phyloP scores from a whole-genome alignment of 2,329 filamentous ascomycete species.

The Fusarium sterilihyphosum region DNA sequence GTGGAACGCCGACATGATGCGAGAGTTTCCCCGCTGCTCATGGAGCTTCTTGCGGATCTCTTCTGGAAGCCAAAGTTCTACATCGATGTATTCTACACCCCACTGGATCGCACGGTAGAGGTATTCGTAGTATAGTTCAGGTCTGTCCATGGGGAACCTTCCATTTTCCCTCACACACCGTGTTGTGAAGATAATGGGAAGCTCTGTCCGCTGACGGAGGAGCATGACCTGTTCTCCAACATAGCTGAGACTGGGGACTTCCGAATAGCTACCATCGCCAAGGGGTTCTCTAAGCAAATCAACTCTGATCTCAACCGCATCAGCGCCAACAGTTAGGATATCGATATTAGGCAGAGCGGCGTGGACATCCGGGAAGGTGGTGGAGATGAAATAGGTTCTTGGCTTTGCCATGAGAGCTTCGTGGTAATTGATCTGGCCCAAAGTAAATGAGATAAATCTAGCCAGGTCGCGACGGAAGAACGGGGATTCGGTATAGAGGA shows the following conservation, averaged over 20 bases:
- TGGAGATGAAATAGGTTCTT: constrained; percentile 86
- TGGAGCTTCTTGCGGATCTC: constrained; percentile 74
- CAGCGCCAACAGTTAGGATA: constrained; percentile 86
- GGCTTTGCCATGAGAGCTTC: constrained; percentile 80
- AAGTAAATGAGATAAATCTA: constrained; percentile 80
- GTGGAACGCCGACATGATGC: constrained; percentile 92
- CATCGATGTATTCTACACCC: constrained; percentile 91
- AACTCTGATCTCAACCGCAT: constrained; percentile 86
- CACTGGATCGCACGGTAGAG: constrained; percentile 87
- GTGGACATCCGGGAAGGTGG: constrained; percentile 86
- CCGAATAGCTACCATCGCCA: constrained; percentile 67
- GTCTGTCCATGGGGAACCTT: constrained; percentile 84
- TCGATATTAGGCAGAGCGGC: constrained; percentile 86
- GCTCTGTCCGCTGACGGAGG: constrained; percentile 81
- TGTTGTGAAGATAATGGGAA: constrained; percentile 91
- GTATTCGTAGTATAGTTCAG: constrained; percentile 78
- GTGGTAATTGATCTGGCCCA: constrained; percentile 83
- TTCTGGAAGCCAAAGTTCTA: constrained; percentile 87
- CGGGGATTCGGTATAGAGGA: constrained; percentile 78
- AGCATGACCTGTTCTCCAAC: constrained; percentile 89
- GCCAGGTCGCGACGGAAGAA: constrained; percentile 81
- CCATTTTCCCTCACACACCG: constrained; percentile 85
- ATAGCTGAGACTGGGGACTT: constrained; percentile 81
- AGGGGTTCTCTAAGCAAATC: constrained; percentile 81
- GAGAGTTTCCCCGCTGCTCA: constrained; percentile 78